phyloP scores from a whole-genome alignment of 768 basidiomycete genomes.

The Albatrellus ellisii region DNA sequence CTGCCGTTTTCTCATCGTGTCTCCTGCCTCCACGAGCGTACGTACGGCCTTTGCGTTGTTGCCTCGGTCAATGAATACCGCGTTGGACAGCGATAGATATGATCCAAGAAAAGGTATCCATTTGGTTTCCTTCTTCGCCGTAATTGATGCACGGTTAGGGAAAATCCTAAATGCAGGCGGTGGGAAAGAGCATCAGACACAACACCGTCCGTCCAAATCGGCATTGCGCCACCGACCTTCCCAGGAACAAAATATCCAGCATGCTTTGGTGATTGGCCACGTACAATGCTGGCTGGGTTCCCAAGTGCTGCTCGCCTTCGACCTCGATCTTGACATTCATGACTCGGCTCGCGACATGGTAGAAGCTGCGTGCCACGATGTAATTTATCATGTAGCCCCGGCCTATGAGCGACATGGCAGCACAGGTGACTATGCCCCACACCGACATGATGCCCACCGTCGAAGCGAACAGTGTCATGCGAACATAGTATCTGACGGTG shows the following conservation, averaged over 20 bases:
- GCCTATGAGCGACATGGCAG: constrained; percentile 54
- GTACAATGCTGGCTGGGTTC: constrained; percentile 57
- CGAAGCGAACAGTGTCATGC: constrained; percentile 57
- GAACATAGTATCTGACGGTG: constrained; percentile 56
- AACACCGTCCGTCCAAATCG: neutral
- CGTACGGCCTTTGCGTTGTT: constrained; percentile 62
- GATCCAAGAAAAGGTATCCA: constrained; percentile 78
- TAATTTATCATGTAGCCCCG: constrained; percentile 70
- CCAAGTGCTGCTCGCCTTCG: constrained; percentile 78
- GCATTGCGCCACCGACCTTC: constrained; percentile 40
- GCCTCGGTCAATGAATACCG: constrained; percentile 85
- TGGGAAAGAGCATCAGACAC: constrained; percentile 4
- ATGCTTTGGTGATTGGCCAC: constrained; percentile 92
- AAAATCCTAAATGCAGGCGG: constrained; percentile 41
- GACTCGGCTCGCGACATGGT: constrained; percentile 45
- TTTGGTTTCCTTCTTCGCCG: constrained; percentile 85
- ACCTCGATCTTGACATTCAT: constrained; percentile 62
- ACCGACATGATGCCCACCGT: constrained; percentile 58
- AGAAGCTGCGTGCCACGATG: constrained; percentile 76
- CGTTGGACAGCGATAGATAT: constrained; percentile 80
- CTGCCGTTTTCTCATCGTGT: constrained; percentile 55
- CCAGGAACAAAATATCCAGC: constrained; percentile 75
- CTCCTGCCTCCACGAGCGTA: constrained; percentile 65
- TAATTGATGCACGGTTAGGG: constrained; percentile 72
- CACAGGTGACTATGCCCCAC: constrained; percentile 45